Base-by-base conservation (phyloP, 2,329 filamentous ascomycete species). In the Penicillium brevicompactum region DNA sequence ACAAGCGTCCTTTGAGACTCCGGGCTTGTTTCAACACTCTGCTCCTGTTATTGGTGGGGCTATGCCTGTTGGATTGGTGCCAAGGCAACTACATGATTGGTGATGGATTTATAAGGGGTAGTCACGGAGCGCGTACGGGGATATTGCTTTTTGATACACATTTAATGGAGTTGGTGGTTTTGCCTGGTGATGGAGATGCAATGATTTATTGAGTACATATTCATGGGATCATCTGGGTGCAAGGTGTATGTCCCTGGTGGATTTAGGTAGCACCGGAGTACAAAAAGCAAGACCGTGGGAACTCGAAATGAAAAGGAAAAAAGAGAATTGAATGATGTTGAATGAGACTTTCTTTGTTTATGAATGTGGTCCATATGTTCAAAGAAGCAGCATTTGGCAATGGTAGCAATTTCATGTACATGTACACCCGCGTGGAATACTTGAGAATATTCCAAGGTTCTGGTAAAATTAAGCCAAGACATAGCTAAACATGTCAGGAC, bases 51-150 rank as follows among this genome's bases (percentile, higher is more conserved):
- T 53, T 13, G 63, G 57, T 43, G 63, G 63, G 14, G 61, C 63
- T 34, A 64, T 66, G 63, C 63, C 63, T 16, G 49, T 66, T 9
- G 49, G 56, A n/a, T 48, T 65, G 38, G 63, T 66, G 9, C 59
- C 63, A n/a, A 57, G 63, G 49, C 59, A 59, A n/a, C 50, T 65
- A 24, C 63, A 66, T 53, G 63, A 66, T 51, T 63, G 57, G 40
- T 64, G 46, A 64, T 46, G 44, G n/a, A 30, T 6, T 40, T 32
- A 18, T 31, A 18, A 16, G 18, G 32, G 22, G n/a, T 14, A 4
- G 45, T 50, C 31, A 50, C 10, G 48, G n/a, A 41, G 30, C 16
- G 13, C 40, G 43, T 18, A 18, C 37, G 44, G 43, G 46, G n/a
- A 22, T 14, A 38, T 30, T 40, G n/a, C 7, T 27, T 14, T 41